These are phyloP conservation scores for Asterochloris erici DNA, from an alignment of 139 green algal species.

Conservation along the genomic window DNA sequence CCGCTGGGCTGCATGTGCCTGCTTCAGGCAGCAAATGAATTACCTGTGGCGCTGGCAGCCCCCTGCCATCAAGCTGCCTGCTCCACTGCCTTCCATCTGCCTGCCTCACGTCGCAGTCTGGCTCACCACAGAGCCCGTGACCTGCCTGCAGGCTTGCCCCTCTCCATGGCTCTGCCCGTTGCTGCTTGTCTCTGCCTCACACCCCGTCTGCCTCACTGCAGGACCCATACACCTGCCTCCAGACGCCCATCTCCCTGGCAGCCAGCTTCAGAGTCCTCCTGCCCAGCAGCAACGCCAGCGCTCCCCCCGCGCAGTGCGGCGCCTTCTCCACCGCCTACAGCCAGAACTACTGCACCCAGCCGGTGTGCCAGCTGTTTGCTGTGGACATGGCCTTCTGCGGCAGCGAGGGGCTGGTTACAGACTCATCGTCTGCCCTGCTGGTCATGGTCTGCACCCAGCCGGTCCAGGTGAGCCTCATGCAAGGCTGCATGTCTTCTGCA, in stretches of 20 bases:
- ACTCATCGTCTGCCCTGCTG: neutral
- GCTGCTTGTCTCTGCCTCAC: no score
- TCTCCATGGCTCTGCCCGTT: no score
- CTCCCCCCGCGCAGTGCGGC: neutral
- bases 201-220: neutral
- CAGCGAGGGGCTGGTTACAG: constrained; percentile 14
- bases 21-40: no score
- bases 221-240: constrained; percentile 15
- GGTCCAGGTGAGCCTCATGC: neutral
- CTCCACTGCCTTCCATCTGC: no score
- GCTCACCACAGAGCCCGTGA: no score
- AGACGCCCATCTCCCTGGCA: neutral
- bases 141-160: no score
- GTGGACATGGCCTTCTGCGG: constrained; percentile 28
- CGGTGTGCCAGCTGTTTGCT: constrained; percentile 20
- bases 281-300: neutral
- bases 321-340: constrained; percentile 12
- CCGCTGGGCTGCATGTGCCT: no score
- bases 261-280: constrained; percentile 2
- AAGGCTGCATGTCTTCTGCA: constrained; percentile 8
- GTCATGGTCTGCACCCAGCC: constrained; percentile 16
- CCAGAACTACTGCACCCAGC: constrained; percentile 14
- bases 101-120: no score
- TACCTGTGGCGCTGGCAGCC: no score
- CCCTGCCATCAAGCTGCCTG: no score